Percentiles rank a stretch among this genome's conserved stretches.
phyloP scores from a whole-genome alignment of 2,329 filamentous ascomycete genomes.

The Fusarium falciforme region DNA sequence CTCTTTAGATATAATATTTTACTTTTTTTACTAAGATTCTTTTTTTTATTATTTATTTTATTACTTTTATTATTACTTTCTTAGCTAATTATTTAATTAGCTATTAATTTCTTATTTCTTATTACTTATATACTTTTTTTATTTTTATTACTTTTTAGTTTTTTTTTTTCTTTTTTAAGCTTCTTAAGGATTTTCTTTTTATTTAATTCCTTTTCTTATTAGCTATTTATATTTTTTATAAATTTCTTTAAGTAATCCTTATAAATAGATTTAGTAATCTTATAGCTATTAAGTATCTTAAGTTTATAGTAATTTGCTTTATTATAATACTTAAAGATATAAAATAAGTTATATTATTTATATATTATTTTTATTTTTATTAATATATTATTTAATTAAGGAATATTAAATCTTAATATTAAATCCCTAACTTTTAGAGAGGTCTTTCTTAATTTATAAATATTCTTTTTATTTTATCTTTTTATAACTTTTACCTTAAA shows the following conservation, averaged over 20 bases:
- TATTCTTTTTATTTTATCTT: not conserved
- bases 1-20: no score
- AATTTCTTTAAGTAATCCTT: not conserved
- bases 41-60: no score
- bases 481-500: not conserved
- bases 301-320: not conserved
- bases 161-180: not conserved
- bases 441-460: not conserved
- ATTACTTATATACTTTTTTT: no score
- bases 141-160: no score
- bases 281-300: not conserved
- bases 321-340: not conserved
- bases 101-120: no score
- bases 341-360: not conserved
- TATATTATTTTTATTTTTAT: not conserved
- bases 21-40: no score
- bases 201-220: not conserved
- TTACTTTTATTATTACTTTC: no score
- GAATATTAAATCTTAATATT: not conserved
- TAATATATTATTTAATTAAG: not conserved
- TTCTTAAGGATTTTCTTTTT: not conserved
- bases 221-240: not conserved
- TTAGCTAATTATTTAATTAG: no score
- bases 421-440: not conserved
- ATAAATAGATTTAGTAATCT: not conserved